Conservation (phyloP, 768 basidiomycete genomes). For the Tulasnella sp. region DNA sequence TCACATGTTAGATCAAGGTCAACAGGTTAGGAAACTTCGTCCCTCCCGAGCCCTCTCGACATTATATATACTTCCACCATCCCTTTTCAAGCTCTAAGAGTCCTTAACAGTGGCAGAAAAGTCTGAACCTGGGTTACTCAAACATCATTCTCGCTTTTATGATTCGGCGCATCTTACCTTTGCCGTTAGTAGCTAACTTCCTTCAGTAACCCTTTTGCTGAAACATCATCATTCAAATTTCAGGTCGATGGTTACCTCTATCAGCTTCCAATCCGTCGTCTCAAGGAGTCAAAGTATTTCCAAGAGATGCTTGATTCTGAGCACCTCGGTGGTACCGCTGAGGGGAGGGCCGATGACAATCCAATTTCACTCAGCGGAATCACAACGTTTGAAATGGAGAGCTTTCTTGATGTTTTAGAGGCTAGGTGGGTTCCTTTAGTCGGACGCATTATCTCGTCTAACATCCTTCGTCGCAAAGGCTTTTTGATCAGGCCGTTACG, state of each 20-base stretch:
- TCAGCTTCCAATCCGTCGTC: neutral
- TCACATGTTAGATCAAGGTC: no score
- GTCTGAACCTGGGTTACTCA: neutral
- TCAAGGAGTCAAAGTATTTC: neutral
- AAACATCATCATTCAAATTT: neutral
- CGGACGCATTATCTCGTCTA: neutral
- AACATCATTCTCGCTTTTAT: neutral
- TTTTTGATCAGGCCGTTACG: neutral
- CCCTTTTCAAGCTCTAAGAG: neutral
- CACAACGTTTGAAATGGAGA: neutral
- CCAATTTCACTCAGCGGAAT: neutral
- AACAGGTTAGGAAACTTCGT: no score
- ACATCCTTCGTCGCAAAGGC: no score
- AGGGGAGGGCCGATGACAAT: neutral
- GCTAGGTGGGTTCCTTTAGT: neutral
- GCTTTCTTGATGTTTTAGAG: neutral
- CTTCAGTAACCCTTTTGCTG: neutral
- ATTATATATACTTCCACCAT: no score
- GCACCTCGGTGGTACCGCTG: neutral
- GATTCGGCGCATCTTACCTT: neutral
- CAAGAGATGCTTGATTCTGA: neutral
- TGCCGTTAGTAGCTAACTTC: neutral
- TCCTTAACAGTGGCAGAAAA: neutral
- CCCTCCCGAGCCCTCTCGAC: no score
- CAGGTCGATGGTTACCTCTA: neutral